These are phyloP conservation scores for Hortiboletus campestris DNA, from an alignment of 768 basidiomycete genomes.

Conservation along the genomic window DNA sequence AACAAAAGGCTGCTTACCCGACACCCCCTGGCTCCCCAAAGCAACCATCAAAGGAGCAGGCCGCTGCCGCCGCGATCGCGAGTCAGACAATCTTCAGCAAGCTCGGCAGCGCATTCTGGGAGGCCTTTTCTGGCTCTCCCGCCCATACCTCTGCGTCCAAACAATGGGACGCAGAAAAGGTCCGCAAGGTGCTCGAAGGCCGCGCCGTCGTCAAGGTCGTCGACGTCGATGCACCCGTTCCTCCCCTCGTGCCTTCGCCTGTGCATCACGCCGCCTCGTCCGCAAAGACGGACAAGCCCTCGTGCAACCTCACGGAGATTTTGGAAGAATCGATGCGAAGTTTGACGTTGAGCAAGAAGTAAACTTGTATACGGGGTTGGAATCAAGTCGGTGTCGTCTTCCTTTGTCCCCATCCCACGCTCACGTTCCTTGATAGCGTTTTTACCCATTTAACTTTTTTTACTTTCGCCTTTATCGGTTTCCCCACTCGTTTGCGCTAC, in stretches of 20 bases:
- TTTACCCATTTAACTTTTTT: constrained; percentile 14
- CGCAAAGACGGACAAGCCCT: constrained; percentile 17
- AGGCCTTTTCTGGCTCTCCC: constrained; percentile 69
- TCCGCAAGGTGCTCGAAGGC: constrained; percentile 77
- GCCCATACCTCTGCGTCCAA: constrained; percentile 25
- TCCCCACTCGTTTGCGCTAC: constrained; percentile 18
- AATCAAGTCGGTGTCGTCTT: not conserved
- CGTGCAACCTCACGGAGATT: constrained; percentile 37
- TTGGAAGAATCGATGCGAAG: constrained; percentile 71
- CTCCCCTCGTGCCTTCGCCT: not conserved
- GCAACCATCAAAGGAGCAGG: constrained; percentile 33
- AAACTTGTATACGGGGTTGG: not conserved
- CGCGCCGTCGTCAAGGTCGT: constrained; percentile 78
- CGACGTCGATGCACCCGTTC: constrained; percentile 53
- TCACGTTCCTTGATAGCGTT: not conserved
- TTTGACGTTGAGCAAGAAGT: constrained; percentile 59
- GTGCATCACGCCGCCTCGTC: not conserved
- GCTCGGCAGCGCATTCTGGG: constrained; percentile 81
- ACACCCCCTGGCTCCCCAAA: constrained; percentile 43
- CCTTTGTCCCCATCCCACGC: not conserved
- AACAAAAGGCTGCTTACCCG: constrained; percentile 31
- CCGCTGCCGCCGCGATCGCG: constrained; percentile 60
- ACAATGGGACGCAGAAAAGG: constrained; percentile 73
- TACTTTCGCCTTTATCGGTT: not conserved
- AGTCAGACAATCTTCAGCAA: constrained; percentile 72